Evolutionary conservation across 495 filamentous ascomycete genomes (phyloP).

Genomic region (Talaromyces stipitatus): DNA sequence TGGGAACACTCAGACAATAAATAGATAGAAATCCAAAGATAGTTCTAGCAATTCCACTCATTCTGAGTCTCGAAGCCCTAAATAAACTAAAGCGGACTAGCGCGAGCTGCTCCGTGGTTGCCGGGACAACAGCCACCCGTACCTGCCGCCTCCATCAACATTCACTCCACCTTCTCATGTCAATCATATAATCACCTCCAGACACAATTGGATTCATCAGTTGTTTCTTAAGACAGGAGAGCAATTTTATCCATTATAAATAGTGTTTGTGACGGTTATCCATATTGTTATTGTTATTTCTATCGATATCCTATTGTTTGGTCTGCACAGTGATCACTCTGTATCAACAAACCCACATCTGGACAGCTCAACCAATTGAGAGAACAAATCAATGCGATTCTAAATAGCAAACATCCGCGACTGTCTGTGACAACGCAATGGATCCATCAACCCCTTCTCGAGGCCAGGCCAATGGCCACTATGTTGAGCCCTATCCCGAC

Average conservation of each 20-base stretch:
- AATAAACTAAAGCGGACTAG: neutral
- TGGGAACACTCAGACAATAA: neutral
- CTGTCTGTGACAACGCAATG: conserved; percentile 8
- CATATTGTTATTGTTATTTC: neutral
- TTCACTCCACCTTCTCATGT: neutral
- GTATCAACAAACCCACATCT: neutral
- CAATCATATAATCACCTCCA: neutral
- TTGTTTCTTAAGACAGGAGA: neutral
- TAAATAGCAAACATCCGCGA: neutral
- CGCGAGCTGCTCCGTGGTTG: neutral
- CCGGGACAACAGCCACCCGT: neutral
- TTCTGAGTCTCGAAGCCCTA: neutral
- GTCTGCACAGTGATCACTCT: neutral
- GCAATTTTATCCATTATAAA: neutral
- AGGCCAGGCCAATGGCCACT: conserved; percentile 1
- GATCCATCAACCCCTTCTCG: conserved; percentile 6
- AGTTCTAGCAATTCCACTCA: neutral
- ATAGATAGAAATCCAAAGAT: neutral
- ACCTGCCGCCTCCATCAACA: neutral
- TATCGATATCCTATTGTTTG: neutral
- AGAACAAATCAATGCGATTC: neutral
- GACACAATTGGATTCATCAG: neutral
- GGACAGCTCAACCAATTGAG: neutral
- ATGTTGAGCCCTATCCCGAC: conserved; percentile 23
- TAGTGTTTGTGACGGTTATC: neutral